Conservation (phyloP, 257 asterid genomes). For the Ballota nigra region DNA sequence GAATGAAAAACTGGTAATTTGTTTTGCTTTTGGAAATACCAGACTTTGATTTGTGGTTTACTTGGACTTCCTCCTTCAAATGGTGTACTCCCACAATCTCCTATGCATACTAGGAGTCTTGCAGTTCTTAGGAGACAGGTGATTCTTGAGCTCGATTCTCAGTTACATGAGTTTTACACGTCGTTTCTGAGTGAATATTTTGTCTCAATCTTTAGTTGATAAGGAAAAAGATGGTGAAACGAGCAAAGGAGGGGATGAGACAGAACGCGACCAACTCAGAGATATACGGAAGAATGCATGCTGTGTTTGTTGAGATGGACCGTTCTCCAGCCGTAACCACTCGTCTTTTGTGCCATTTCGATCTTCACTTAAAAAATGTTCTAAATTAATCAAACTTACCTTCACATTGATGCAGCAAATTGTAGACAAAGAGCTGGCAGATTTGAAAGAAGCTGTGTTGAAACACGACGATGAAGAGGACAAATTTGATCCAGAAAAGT, state of each 20-base stretch:
- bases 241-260: conserved; percentile 66
- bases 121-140: conserved; percentile 82
- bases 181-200: background rate
- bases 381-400: background rate
- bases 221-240: conserved; percentile 73
- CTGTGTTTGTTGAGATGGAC: conserved; percentile 81
- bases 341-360: background rate
- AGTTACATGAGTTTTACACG: background rate
- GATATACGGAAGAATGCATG: conserved; percentile 80
- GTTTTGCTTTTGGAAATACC: conserved; percentile 1
- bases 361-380: background rate
- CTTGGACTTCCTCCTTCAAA: conserved; percentile 94
- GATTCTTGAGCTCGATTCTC: background rate
- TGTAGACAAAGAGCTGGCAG: conserved; percentile 55
- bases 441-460: conserved; percentile 77
- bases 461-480: conserved; percentile 46
- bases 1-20: background rate
- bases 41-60: conserved; percentile 88
- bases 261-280: conserved; percentile 68
- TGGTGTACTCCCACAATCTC: conserved; percentile 96
- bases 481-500: conserved; percentile 63
- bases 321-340: conserved; percentile 49
- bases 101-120: conserved; percentile 90
- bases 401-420: conserved; percentile 34
- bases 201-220: conserved; percentile 35